Percentiles rank a stretch among this genome's conserved stretches.
Conservation (phyloP, 1,284 basidiomycete genomes). For the Ganoderma sp. region DNA sequence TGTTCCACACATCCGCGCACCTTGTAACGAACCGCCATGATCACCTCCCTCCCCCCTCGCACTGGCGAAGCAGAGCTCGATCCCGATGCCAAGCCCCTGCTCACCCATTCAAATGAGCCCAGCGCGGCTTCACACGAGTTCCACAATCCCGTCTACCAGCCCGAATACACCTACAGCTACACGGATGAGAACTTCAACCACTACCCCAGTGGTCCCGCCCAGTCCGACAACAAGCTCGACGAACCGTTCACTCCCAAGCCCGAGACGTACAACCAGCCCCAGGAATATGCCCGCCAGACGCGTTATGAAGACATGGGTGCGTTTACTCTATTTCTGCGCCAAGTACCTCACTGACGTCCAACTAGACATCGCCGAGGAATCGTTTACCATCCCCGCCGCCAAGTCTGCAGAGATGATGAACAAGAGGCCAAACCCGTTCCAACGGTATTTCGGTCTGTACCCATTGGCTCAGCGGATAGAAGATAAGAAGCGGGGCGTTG, state of each 20-base stretch:
- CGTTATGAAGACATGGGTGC: slow-evolving; percentile 33
- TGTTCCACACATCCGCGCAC: background rate
- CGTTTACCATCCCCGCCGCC: slow-evolving; percentile 21
- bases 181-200: slow-evolving; percentile 32
- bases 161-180: slow-evolving; percentile 30
- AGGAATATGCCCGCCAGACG: slow-evolving; percentile 26
- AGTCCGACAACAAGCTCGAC: slow-evolving; percentile 27
- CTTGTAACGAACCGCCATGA: slow-evolving; percentile 19
- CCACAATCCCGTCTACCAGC: slow-evolving; percentile 26
- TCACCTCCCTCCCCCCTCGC: slow-evolving; percentile 20
- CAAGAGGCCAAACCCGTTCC: slow-evolving; percentile 32
- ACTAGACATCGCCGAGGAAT: slow-evolving; percentile 35
- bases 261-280: slow-evolving; percentile 20
- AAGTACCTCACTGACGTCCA: slow-evolving; percentile 5
- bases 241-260: slow-evolving; percentile 30
- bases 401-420: slow-evolving; percentile 19
- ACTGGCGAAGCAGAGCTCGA: slow-evolving; percentile 21
- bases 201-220: slow-evolving; percentile 29
- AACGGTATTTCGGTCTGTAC: slow-evolving; percentile 45
- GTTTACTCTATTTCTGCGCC: slow-evolving; percentile 5
- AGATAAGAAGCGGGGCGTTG: slow-evolving; percentile 82
- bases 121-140: slow-evolving; percentile 15
- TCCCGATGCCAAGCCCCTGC: slow-evolving; percentile 30
- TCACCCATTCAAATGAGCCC: slow-evolving; percentile 18
- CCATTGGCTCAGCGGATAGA: slow-evolving; percentile 86